Evolutionary conservation across 768 basidiomycete genomes (phyloP), one percentile per base, ranked within the genome.

Genomic region (Xerocomus spinulosus): DNA sequence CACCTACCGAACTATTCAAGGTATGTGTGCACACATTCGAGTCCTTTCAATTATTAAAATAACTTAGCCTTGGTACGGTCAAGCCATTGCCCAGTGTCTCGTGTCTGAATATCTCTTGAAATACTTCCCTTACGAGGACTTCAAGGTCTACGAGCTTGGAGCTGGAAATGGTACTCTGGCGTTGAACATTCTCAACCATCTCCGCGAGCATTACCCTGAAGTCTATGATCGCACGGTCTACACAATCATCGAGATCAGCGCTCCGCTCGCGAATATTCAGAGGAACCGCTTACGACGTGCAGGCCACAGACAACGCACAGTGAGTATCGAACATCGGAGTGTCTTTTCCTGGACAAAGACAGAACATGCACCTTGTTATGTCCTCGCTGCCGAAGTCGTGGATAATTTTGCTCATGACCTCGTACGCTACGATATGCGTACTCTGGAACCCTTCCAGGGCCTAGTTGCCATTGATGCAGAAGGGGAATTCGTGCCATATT

Each of bases 361-460:
- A 46, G 88, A 92, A 52, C 73, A 81, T 1, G 81, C 92, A 3
- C 88, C 92, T 32, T 97, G 95, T 68, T 97, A 87, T 66, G 85
- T 99, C 58, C 66, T 99, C 20, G 94, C 92, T 2, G 80, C 97
- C 75, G 96, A 99, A 72, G 96, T 99, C 28, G 79, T 96, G 87
- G 95, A 98, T 68, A 99, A 99, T 67, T 95, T 97, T 58, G 86
- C 92, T 1, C 95, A 98, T 62, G 96, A 99, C 61, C 77, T 95
- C 58, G 77, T 99, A 34, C 87, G 95, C 28, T 98, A 97, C 60
- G 86, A 94, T 61, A 69, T 87, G 37, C 70, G 75, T 23, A 89
- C 87, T 2, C 73, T 92, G 50, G 72, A 83, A 56, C 93, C 96
- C 0, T 81, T 86, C 40, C 94, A 99, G 64, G 89, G 83, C 20